phyloP scores from a whole-genome alignment of 148 eudicot genomes.

The Pharnaceum exiguum region DNA sequence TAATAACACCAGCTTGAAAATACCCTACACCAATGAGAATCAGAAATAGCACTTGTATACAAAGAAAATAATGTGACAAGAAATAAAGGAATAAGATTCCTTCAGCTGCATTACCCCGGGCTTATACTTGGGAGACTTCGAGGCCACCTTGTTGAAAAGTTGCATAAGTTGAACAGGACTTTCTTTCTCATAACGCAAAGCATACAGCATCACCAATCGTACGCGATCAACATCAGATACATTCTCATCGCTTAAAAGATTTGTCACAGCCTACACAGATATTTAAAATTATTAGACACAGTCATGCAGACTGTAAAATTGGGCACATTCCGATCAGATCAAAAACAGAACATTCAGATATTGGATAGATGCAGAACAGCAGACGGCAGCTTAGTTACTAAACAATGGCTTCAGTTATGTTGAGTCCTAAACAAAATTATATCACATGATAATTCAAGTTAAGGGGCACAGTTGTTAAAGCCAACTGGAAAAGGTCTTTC shows the following conservation, averaged over 20 bases:
- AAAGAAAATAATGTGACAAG: background rate
- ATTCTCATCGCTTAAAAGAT: constrained; percentile 68
- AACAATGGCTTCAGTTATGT: too few relatives aligned
- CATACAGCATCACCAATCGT: constrained; percentile 92
- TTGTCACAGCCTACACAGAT: constrained; percentile 80
- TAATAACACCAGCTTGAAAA: too few relatives aligned
- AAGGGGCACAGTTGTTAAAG: too few relatives aligned
- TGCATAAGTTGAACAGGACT: constrained; percentile 98
- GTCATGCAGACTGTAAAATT: background rate
- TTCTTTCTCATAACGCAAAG: constrained; percentile 97
- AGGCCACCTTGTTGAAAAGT: constrained; percentile 83
- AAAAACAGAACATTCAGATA: background rate
- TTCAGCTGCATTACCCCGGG: constrained; percentile 69
- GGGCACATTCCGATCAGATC: background rate
- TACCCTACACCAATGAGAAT: too few relatives aligned
- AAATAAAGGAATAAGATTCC: background rate
- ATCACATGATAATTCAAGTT: too few relatives aligned
- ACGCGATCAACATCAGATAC: constrained; percentile 89
- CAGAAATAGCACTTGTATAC: too few relatives aligned
- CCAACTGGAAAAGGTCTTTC: too few relatives aligned
- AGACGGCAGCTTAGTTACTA: too few relatives aligned
- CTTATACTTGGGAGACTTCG: constrained; percentile 86
- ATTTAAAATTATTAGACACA: constrained; percentile 3
- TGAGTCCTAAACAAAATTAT: too few relatives aligned
- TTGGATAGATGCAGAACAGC: too few relatives aligned